A percentile compares a stretch with the other conserved stretches of the same genome.
phyloP scores from a whole-genome alignment of 2,329 filamentous ascomycete species.

The Stachybotrys elegans region DNA sequence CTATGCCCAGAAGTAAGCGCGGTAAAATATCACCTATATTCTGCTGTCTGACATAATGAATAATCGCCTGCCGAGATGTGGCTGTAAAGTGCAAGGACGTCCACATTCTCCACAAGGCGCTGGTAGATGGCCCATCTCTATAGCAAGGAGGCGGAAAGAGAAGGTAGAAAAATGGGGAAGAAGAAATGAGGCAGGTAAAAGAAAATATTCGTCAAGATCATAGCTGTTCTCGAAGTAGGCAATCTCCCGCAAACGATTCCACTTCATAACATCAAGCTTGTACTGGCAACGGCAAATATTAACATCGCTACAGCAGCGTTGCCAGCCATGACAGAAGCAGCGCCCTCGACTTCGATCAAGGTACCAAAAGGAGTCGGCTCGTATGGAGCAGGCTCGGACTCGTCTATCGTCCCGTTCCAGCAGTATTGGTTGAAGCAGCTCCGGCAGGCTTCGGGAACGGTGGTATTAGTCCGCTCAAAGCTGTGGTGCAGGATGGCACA shows the following conservation, averaged over 20 bases:
- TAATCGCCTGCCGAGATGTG: no score
- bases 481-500: constrained; percentile 81
- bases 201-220: no score
- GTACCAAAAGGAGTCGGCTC: constrained; percentile 20
- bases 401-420: constrained; percentile 73
- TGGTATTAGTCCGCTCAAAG: constrained; percentile 63
- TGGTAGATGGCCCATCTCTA: no score
- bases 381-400: constrained; percentile 26
- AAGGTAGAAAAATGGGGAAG: no score
- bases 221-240: no score
- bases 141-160: no score
- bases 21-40: no score
- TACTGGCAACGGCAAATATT: constrained; percentile 14
- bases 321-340: constrained; percentile 10
- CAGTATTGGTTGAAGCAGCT: constrained; percentile 80
- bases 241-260: neutral
- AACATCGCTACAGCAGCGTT: constrained; percentile 10
- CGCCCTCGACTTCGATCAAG: constrained; percentile 18
- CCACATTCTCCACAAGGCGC: no score
- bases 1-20: no score
- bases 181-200: no score
- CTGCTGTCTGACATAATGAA: no score
- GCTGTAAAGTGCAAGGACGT: no score
- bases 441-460: constrained; percentile 66
- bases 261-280: constrained; percentile 11